phyloP scores from a whole-genome alignment of 2,329 filamentous ascomycete species.

The Didymella keratinophila region DNA sequence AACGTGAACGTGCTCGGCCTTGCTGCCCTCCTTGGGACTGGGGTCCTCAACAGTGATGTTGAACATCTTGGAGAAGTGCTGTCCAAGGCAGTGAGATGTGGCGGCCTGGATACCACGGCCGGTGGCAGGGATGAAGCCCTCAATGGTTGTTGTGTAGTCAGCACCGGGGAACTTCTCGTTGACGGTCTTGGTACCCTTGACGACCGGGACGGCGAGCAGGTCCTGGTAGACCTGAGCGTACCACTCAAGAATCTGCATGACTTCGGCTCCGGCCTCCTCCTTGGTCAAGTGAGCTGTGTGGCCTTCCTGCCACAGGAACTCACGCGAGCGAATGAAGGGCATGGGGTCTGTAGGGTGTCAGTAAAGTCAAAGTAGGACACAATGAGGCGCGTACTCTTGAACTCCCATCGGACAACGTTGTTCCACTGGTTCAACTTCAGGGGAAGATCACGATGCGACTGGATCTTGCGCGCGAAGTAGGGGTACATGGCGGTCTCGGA shows the following conservation, averaged over 20 bases:
- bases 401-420: constrained; percentile 94
- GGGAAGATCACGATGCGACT: constrained; percentile 92
- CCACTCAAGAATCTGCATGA: constrained; percentile 89
- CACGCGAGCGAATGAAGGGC: constrained; percentile 82
- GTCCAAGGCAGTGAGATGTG: constrained; percentile 91
- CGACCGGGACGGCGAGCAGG: constrained; percentile 91
- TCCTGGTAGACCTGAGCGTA: constrained; percentile 94
- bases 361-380: constrained; percentile 48
- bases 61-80: constrained; percentile 99
- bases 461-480: constrained; percentile 97
- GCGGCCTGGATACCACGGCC: constrained; percentile 96
- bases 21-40: constrained; percentile 66
- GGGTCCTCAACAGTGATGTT: constrained; percentile 97
- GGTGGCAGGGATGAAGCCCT: constrained; percentile 95
- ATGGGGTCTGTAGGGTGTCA: constrained; percentile 56
- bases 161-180: constrained; percentile 98
- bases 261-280: constrained; percentile 81
- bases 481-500: constrained; percentile 89
- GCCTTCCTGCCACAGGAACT: constrained; percentile 98
- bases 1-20: constrained; percentile 77
- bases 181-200: constrained; percentile 93
- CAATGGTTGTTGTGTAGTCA: constrained; percentile 94
- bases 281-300: constrained; percentile 92
- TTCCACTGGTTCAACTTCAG: constrained; percentile 98
- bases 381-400: constrained; percentile 67